Base-by-base conservation (phyloP, 1,284 basidiomycete species). In the Marasmius sp. region DNA sequence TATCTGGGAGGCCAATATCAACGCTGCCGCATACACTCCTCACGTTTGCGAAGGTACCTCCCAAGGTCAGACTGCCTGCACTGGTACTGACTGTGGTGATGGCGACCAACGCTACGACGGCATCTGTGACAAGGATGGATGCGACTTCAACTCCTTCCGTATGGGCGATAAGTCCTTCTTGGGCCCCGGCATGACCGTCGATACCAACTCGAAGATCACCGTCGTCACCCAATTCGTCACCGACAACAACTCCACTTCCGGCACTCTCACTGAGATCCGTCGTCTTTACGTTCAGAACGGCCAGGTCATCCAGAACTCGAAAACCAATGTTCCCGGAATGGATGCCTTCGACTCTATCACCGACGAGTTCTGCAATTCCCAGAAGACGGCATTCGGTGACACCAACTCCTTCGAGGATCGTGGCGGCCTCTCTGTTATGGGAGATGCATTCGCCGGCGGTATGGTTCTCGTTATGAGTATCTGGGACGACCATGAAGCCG, bases 1-100 rank as follows among this genome's bases (percentile, higher is more conserved):
- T 71, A 75, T 84, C 69, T 85, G 82, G 82, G 81, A 82, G 70
- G 83, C 80, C 68, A 84, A 84, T 78, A 76, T 73, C 62, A 72
- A 77, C 65, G 74, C 81, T 45, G 71, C 78, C 39, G 81, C 82
- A 38, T 78, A 74, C 65, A 79, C 78, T 16, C 77, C 77, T 33
- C 77, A 78, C 66, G 70, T 72, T 52, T 83, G 83, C 73, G 71
- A 70, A 43, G 73, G 75, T 65, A 65, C 64, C 57, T 38, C 51
- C 12, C 51, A 53, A 18, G 77, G 76, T 14, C 79, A 77, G 67
- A 75, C 74, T 16, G 71, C 72, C 57, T 83, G 81, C 75, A 64
- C 71, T 8, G 78, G 78, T 45, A 70, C 68, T 52, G 72, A 75
- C 55, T 82, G 80, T 67, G 75, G 74, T 62, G 72, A 72, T 63